These are phyloP conservation scores for Acacia acuminata DNA, from an alignment of 306 rosid species.

Conservation along the genomic window DNA sequence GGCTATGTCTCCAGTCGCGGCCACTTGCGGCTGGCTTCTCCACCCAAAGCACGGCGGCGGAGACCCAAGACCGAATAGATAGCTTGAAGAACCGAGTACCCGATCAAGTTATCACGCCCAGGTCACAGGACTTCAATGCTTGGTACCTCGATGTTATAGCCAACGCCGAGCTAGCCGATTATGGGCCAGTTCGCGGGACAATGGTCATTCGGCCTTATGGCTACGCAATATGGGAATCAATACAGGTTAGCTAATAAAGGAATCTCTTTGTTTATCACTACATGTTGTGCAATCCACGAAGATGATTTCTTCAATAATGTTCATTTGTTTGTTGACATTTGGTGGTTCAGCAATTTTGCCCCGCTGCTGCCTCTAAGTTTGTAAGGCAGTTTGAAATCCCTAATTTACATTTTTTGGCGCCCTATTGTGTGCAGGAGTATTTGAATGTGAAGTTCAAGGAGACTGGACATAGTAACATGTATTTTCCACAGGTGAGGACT, in stretches of 20 bases:
- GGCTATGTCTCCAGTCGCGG: slow-evolving; percentile 2
- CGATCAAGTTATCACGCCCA: slow-evolving; percentile 78
- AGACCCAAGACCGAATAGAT: slow-evolving; percentile 51
- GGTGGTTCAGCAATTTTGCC: not conserved
- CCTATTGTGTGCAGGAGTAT: slow-evolving; percentile 59
- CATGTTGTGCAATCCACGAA: not conserved
- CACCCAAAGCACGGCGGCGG: slow-evolving; percentile 48
- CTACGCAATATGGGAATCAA: slow-evolving; percentile 95
- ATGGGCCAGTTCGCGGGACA: slow-evolving; percentile 98
- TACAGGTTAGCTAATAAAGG: slow-evolving; percentile 53
- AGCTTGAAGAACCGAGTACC: slow-evolving; percentile 54
- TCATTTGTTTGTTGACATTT: not conserved
- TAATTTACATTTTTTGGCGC: not conserved
- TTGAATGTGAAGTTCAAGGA: slow-evolving; percentile 91
- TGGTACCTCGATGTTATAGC: slow-evolving; percentile 92
- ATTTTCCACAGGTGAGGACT: slow-evolving; percentile 82
- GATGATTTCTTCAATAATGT: not conserved
- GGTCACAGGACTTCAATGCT: slow-evolving; percentile 91
- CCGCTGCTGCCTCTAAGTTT: not conserved
- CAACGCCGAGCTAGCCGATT: slow-evolving; percentile 90
- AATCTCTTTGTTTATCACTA: not conserved
- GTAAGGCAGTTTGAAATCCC: not conserved
- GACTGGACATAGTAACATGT: slow-evolving; percentile 96
- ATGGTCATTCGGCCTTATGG: slow-evolving; percentile 99
- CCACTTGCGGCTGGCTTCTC: slow-evolving; percentile 43